phyloP scores from a whole-genome alignment of 768 basidiomycete genomes.

The Lenzites betulinus region DNA sequence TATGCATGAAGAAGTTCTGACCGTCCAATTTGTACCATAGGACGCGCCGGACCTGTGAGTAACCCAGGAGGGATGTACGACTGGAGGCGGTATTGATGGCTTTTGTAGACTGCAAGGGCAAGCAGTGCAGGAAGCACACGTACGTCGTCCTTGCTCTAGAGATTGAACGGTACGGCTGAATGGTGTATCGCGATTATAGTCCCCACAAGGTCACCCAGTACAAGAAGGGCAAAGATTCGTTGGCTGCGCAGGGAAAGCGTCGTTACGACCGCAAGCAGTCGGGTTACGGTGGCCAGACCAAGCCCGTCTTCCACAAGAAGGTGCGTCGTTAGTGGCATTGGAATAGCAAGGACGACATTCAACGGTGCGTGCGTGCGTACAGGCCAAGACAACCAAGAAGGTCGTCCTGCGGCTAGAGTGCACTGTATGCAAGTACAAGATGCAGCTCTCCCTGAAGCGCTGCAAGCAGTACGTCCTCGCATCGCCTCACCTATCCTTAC shows the following conservation, averaged over 20 bases:
- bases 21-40: constrained; percentile 40
- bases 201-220: constrained; percentile 99
- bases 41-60: constrained; percentile 96
- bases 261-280: constrained; percentile 99
- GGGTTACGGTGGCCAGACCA: constrained; percentile 99
- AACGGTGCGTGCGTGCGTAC: constrained; percentile 3
- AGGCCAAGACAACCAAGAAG: constrained; percentile 99
- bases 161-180: neutral
- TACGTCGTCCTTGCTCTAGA: constrained; percentile 40
- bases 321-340: constrained; percentile 37
- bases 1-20: neutral
- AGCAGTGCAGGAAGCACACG: constrained; percentile 97
- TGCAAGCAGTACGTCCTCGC: constrained; percentile 89
- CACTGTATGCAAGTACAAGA: constrained; percentile 98
- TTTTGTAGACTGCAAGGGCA: constrained; percentile 86
- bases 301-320: constrained; percentile 99
- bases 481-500: neutral
- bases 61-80: neutral
- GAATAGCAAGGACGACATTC: neutral
- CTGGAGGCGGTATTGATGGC: constrained; percentile 21
- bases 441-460: constrained; percentile 94
- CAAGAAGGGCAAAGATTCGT: constrained; percentile 99
- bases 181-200: constrained; percentile 41
- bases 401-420: constrained; percentile 97
- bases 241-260: constrained; percentile 98